These are phyloP conservation scores for Knufia fluminis DNA, from an alignment of 2,329 filamentous ascomycete species.

Conservation along the genomic window DNA sequence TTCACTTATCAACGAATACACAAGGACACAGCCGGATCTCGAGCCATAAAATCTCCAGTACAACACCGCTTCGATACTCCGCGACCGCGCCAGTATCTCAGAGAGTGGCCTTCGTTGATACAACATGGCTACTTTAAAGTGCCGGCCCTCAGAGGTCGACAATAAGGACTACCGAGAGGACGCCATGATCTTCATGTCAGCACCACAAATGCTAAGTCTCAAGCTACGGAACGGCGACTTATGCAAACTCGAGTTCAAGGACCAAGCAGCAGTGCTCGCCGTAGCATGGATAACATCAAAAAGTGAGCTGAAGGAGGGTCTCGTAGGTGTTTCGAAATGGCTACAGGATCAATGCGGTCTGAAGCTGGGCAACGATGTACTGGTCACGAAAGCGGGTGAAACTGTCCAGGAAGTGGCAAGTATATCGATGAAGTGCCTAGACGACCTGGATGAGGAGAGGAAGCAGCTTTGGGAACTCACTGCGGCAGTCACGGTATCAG, in stretches of 20 bases:
- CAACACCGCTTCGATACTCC: too few relatives aligned
- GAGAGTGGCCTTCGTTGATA: too few relatives aligned
- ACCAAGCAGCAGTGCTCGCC: slow-evolving; percentile 27
- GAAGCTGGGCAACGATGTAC: slow-evolving; percentile 61
- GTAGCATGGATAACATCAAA: slow-evolving; percentile 54
- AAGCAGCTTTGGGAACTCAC: slow-evolving; percentile 41
- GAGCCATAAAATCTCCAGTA: too few relatives aligned
- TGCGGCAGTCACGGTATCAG: slow-evolving; percentile 42
- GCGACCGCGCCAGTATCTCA: too few relatives aligned
- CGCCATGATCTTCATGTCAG: slow-evolving; percentile 50
- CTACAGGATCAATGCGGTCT: slow-evolving; percentile 65
- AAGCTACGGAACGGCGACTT: slow-evolving; percentile 50
- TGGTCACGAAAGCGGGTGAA: slow-evolving; percentile 44
- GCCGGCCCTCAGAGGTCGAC: slow-evolving; percentile 45
- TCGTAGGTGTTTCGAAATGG: slow-evolving; percentile 63
- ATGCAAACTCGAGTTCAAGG: slow-evolving; percentile 39
- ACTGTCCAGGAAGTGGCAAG: slow-evolving; percentile 46
- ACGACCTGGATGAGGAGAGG: slow-evolving; percentile 25
- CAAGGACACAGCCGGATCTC: too few relatives aligned
- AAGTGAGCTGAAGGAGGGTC: slow-evolving; percentile 53
- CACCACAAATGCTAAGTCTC: slow-evolving; percentile 46
- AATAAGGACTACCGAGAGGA: slow-evolving; percentile 36
- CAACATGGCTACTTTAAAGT: slow-evolving; percentile 40
- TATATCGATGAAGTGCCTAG: slow-evolving; percentile 43
- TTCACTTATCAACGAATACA: too few relatives aligned